Evolutionary conservation across 73 alveolate genomes (phyloP).

Genomic region (Paramecium caudatum): DNA sequence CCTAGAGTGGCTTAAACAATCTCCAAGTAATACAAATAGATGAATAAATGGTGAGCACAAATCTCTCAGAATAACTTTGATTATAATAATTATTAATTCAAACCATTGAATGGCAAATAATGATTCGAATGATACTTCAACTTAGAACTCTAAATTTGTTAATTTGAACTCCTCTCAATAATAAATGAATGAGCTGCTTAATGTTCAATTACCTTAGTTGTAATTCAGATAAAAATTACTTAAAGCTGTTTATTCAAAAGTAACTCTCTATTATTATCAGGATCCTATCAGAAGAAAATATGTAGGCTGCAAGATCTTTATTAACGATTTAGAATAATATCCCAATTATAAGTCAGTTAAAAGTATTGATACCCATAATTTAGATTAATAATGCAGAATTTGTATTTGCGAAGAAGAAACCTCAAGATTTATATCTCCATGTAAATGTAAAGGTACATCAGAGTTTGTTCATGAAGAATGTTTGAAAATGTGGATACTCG

Average conservation of each 20-base stretch:
- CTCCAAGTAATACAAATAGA: background rate
- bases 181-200: background rate
- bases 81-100: background rate
- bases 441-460: constrained; percentile 69
- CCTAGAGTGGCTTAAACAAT: background rate
- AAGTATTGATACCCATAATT: background rate
- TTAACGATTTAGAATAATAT: background rate
- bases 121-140: background rate
- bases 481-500: constrained; percentile 69
- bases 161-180: background rate
- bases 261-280: background rate
- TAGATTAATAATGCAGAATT: constrained; percentile 65
- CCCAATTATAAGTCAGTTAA: background rate
- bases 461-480: constrained; percentile 71
- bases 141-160: background rate
- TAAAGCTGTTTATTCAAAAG: background rate
- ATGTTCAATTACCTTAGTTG: background rate
- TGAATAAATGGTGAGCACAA: background rate
- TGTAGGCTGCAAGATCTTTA: constrained; percentile 13
- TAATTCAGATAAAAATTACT: background rate
- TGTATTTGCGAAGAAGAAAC: constrained; percentile 65
- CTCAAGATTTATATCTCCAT: constrained; percentile 66
- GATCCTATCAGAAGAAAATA: background rate
- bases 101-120: background rate
- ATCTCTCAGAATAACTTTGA: background rate